These are phyloP conservation scores for Mycosarcoma maydis DNA, from an alignment of 1,284 basidiomycete species.

Conservation along the genomic window DNA sequence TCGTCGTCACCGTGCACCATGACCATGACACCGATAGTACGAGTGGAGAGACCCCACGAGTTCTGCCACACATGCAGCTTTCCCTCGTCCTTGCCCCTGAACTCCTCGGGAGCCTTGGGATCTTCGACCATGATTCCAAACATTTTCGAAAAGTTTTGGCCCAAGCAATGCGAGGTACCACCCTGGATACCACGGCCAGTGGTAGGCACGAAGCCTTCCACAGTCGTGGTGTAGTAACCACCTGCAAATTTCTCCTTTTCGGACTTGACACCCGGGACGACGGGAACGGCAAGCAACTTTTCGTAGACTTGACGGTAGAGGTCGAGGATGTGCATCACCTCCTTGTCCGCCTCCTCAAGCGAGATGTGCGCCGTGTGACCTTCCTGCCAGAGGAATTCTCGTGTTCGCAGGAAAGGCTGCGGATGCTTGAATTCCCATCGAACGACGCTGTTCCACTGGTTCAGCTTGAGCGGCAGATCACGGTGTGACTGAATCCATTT, in stretches of 20 bases:
- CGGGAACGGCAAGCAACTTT: conserved; percentile 95
- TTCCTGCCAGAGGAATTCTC: conserved; percentile 99
- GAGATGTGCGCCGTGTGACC: conserved; percentile 95
- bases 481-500: conserved; percentile 99
- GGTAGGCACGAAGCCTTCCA: conserved; percentile 97
- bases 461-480: conserved; percentile 94
- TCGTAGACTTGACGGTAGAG: conserved; percentile 96
- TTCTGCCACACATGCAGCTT: conserved; percentile 95
- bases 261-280: conserved; percentile 95
- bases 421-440: conserved; percentile 99
- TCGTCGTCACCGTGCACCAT: conserved; percentile 99
- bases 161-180: conserved; percentile 96
- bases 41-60: conserved; percentile 97
- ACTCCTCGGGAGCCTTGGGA: conserved; percentile 63
- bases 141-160: conserved; percentile 99
- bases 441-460: conserved; percentile 99
- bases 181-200: conserved; percentile 97
- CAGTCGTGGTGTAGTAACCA: conserved; percentile 95
- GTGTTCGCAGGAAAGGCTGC: conserved; percentile 95
- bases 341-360: conserved; percentile 85
- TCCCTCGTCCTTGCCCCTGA: conserved; percentile 61
- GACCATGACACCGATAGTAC: conserved; percentile 97
- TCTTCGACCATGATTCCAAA: conserved; percentile 98
- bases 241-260: conserved; percentile 99
- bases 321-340: conserved; percentile 93